Evolutionary conservation across 192 early-diverging fungal species (phyloP), one percentile per base, ranked within the genome.

Genomic region (Paraglomus brasilianum): DNA sequence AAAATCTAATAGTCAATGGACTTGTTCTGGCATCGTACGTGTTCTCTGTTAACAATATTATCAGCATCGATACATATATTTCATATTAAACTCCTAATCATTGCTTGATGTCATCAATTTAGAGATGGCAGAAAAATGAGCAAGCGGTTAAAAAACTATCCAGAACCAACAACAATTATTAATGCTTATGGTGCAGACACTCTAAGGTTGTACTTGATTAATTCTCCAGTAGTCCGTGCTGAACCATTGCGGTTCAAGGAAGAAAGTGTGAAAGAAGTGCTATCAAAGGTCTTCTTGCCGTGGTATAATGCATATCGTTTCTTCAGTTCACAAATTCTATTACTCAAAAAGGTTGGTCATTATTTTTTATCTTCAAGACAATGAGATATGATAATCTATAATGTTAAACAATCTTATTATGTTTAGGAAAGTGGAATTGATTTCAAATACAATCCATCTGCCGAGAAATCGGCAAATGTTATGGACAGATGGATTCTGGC

Each of bases 111-210:
- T n/a, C n/a, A n/a, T n/a, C n/a, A n/a, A 43, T 58, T 42, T 52
- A 86, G 83, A n/a, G 97, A 99, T 70, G 97, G 97, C 73, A 97
- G 97, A 80, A 99, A 99, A 83, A 99, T 99, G 97, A 91, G 88
- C 75, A 99, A 99, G 86, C 85, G 92, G 60, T 83, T 96, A 48
- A 94, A 98, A 88, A 99, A 99, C 85, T 99, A 99, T 77, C 95
- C 97, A 10, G 94, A 97, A 66, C 96, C 96, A 39, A 86, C 61
- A 66, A 53, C 84, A 38, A 81, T 99, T 55, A 81, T 99, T 66
- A 75, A 97, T 69, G 78, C 83, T 53, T 95, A 93, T 80, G 97
- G 97, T 70, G 95, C 96, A 51, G 97, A 99, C 78, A 87, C 93
- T 44, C 83, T 99, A 58, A 87, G 93, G 53, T 81, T 99, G 59